Evolutionary conservation across 1,284 basidiomycete species (phyloP).

Genomic region (Ustilago xerochloae): DNA sequence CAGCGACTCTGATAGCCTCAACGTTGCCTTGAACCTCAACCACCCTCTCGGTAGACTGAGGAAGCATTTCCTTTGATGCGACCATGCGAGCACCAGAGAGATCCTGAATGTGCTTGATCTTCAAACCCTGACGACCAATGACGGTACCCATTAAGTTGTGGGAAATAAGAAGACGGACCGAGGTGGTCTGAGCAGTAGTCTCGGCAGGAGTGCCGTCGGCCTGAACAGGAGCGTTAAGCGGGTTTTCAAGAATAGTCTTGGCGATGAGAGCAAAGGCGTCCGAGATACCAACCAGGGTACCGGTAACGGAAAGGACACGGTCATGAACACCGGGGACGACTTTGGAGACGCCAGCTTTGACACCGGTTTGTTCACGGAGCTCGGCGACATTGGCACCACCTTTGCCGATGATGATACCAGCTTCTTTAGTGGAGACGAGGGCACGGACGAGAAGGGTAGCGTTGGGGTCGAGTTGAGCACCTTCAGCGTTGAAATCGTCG

Average conservation of each 20-base stretch:
- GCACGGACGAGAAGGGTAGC: conserved; percentile 57
- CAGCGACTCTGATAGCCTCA: conserved; percentile 88
- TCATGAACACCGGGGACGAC: conserved; percentile 97
- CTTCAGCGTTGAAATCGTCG: conserved; percentile 22
- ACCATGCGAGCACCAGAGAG: conserved; percentile 68
- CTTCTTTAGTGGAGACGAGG: conserved; percentile 65
- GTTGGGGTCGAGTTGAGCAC: conserved; percentile 46
- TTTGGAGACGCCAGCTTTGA: conserved; percentile 98
- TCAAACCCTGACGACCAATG: conserved; percentile 68
- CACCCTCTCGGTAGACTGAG: conserved; percentile 74
- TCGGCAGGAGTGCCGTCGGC: conserved; percentile 75
- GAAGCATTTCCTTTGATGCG: conserved; percentile 68
- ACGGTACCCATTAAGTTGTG: conserved; percentile 69
- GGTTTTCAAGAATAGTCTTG: conserved; percentile 79
- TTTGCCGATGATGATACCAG: conserved; percentile 75
- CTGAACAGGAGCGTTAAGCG: conserved; percentile 40
- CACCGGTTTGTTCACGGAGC: conserved; percentile 90
- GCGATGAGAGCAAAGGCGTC: conserved; percentile 98
- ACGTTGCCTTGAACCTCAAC: conserved; percentile 95
- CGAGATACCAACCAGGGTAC: conserved; percentile 88
- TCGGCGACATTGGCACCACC: conserved; percentile 96
- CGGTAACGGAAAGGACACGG: conserved; percentile 92
- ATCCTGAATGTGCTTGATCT: conserved; percentile 69
- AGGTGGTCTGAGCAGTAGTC: conserved; percentile 79
- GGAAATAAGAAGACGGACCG: conserved; percentile 77